Percentiles rank a stretch among this genome's conserved stretches.
phyloP scores from a whole-genome alignment of 1,139 yeast genomes.

The Pichia sp. region DNA sequence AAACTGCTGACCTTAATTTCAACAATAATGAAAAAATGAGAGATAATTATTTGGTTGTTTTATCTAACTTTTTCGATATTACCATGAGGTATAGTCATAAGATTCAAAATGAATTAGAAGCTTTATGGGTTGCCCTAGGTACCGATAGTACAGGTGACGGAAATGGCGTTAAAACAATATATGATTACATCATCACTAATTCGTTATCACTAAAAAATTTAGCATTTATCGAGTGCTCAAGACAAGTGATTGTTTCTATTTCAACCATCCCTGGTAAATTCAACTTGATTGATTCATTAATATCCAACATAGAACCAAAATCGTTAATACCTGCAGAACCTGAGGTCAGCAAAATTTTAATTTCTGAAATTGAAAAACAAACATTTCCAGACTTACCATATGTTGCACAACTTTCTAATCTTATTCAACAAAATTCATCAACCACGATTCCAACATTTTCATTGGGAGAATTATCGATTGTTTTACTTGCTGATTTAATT shows the following conservation, averaged over 20 bases:
- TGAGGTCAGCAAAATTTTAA: constrained; percentile 11
- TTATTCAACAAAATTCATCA: constrained; percentile 47
- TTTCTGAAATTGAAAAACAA: constrained; percentile 15
- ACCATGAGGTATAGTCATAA: constrained; percentile 69
- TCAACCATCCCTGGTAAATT: constrained; percentile 55
- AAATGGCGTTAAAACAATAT: constrained; percentile 59
- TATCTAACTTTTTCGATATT: constrained; percentile 76
- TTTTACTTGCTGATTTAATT: constrained; percentile 75
- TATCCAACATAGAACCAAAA: constrained; percentile 70
- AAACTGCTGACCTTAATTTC: constrained; percentile 60
- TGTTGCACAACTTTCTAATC: constrained; percentile 60
- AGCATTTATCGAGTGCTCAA: constrained; percentile 65
- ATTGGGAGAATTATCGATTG: constrained; percentile 77
- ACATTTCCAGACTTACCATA: constrained; percentile 47
- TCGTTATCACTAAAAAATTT: constrained; percentile 71
- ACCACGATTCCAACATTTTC: constrained; percentile 65
- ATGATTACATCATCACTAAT: constrained; percentile 62
- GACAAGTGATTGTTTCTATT: constrained; percentile 75
- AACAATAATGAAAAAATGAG: constrained; percentile 36
- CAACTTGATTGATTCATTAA: constrained; percentile 55
- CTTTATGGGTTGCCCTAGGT: constrained; percentile 90
- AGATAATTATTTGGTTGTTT: constrained; percentile 64
- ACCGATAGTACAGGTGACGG: constrained; percentile 57
- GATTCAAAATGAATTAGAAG: constrained; percentile 83
- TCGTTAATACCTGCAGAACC: constrained; percentile 67